Evolutionary conservation across 164 flowering plant species (phyloP).

Genomic region (Echeveria elegans): DNA sequence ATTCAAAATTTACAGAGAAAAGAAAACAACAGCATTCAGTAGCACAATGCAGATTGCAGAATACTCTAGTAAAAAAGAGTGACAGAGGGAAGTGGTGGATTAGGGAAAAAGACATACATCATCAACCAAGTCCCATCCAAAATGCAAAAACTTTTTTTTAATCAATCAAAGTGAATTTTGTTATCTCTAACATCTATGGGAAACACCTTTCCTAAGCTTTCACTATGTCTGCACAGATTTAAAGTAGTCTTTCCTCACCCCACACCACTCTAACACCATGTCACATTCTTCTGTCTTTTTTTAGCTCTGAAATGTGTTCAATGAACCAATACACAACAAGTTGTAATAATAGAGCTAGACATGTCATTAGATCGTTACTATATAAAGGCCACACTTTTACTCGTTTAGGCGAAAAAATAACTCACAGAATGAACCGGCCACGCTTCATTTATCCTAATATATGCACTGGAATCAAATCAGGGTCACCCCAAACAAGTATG

Average conservation of each 20-base stretch:
- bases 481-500: not conserved
- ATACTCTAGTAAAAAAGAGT: not conserved
- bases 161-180: conserved; percentile 1
- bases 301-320: conserved; percentile 5
- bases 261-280: conserved; percentile 2
- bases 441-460: not conserved
- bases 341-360: not conserved
- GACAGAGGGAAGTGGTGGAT: not conserved
- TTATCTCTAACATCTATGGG: conserved; percentile 6
- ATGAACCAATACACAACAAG: conserved; percentile 1
- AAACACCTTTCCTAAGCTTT: conserved; percentile 6
- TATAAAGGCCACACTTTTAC: conserved; percentile 1
- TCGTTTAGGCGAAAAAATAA: not conserved
- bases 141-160: not conserved
- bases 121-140: conserved; percentile 6
- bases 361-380: conserved; percentile 2
- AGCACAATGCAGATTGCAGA: not conserved
- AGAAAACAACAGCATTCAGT: not conserved
- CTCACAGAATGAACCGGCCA: conserved; percentile 7
- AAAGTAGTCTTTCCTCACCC: not conserved
- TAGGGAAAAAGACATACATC: not conserved
- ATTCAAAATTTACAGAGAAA: not conserved
- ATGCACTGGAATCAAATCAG: conserved; percentile 3
- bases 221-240: conserved; percentile 2
- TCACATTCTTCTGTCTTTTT: not conserved